Percentiles rank a stretch among this genome's conserved stretches.
Conservation (phyloP, 345 rosid genomes). For the Jatropha curcas region DNA sequence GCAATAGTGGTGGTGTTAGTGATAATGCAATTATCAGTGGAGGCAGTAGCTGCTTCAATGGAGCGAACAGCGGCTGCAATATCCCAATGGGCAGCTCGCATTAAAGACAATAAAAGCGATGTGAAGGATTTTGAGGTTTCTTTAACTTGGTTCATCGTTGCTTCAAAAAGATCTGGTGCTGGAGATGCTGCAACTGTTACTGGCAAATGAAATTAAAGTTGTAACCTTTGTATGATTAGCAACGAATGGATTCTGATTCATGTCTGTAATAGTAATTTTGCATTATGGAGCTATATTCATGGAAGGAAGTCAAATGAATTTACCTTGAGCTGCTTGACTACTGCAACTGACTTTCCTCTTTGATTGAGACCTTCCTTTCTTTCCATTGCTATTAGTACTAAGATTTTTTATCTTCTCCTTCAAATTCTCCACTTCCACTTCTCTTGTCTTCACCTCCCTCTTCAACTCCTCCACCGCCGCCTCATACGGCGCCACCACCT, state of each 20-base stretch:
- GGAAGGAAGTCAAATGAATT: background rate
- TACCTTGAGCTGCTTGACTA: slow-evolving; percentile 42
- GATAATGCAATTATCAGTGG: slow-evolving; percentile 26
- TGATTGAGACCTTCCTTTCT: slow-evolving; percentile 59
- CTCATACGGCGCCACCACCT: slow-evolving; percentile 91
- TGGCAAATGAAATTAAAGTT: background rate
- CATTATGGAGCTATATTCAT: background rate
- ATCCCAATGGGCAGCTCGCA: slow-evolving; percentile 95
- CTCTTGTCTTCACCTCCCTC: slow-evolving; percentile 73
- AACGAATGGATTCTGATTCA: too few relatives aligned
- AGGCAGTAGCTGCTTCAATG: slow-evolving; percentile 70
- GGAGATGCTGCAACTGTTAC: slow-evolving; percentile 70
- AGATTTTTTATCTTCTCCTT: slow-evolving; percentile 65
- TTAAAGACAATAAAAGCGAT: slow-evolving; percentile 64
- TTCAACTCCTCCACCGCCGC: slow-evolving; percentile 82
- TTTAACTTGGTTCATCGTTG: slow-evolving; percentile 64
- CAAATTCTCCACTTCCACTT: slow-evolving; percentile 66
- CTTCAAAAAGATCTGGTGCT: slow-evolving; percentile 77
- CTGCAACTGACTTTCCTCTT: slow-evolving; percentile 72
- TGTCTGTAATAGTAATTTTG: background rate
- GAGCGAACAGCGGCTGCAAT: slow-evolving; percentile 90
- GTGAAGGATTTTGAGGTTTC: slow-evolving; percentile 84
- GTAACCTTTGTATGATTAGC: too few relatives aligned
- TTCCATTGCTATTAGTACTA: slow-evolving; percentile 37
- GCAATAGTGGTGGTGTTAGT: slow-evolving; percentile 36